Base-by-base conservation (phyloP, 1,139 yeast genomes). In the Taphrina betulina region DNA sequence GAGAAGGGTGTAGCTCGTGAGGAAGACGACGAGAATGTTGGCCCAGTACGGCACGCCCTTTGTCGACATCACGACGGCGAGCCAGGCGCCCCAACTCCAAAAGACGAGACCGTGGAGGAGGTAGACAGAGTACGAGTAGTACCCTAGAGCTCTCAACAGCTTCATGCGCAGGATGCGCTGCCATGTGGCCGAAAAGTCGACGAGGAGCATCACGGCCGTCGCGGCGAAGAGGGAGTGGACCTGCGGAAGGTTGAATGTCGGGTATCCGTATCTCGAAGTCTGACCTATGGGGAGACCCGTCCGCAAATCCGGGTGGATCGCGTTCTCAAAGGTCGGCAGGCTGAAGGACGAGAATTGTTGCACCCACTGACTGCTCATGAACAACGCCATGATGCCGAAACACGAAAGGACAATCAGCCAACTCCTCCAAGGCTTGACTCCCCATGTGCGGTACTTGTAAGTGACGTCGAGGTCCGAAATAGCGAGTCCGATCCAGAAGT, bases 81-180 rank as follows among this genome's bases (percentile, higher is more conserved):
- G n/a, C 54, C 54, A 50, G 10, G 54, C 33, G 19, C 54, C 54
- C 40, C 43, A 50, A 14, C 46, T 38, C 54, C 54, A 50, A 22
- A 50, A 50, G 54, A 50, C 35, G 26, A 50, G 26, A n/a, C 54
- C 54, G 46, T 50, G 54, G 3, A 50, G 46, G 31, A 50, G 41
- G 34, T 50, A 50, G 33, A 50, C 40, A 19, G 54, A 50, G 54
- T 50, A 50, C 5, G 54, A 50, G 28, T 50, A 50, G 46, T 22
- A 50, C n/a, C 54, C 54, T 10, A 50, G 54, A 10, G 44, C 54
- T 7, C 54, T 45, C 16, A 50, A 38, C 26, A 40, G 12, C 23
- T 31, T 40, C 37, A 38, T 16, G 17, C 41, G 33, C 33, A 50
- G 31, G 5, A 50, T 26, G 14, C 36, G 26, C 40, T 50, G 54